Evolutionary conservation across 2,329 filamentous ascomycete species (phyloP).

Genomic region (Lachnellula willkommii): DNA sequence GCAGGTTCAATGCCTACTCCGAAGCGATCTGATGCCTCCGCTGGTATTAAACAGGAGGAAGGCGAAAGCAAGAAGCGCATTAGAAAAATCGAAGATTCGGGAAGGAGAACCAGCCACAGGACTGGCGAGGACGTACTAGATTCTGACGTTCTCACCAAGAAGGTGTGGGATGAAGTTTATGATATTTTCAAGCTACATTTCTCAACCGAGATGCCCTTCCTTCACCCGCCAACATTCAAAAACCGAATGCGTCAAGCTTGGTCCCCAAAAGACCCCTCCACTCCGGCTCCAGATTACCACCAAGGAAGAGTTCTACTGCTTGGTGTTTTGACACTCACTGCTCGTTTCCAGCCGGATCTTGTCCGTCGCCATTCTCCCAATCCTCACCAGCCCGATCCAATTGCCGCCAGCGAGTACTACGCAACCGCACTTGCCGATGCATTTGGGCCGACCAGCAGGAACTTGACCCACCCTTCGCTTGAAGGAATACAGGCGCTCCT

Average conservation of each 20-base stretch:
- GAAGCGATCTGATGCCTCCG: conserved; percentile 25
- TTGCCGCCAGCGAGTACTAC: conserved; percentile 59
- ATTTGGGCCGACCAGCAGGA: conserved; percentile 42
- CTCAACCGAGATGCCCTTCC: conserved; percentile 65
- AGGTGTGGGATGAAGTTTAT: conserved; percentile 64
- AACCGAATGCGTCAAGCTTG: conserved; percentile 43
- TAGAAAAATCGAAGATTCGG: conserved; percentile 34
- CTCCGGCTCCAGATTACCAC: conserved; percentile 25
- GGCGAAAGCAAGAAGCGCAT: conserved; percentile 44
- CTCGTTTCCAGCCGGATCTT: conserved; percentile 60
- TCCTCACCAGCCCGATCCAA: conserved; percentile 37
- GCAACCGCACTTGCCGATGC: conserved; percentile 52
- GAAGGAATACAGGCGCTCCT: conserved; percentile 62
- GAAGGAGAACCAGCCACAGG: conserved; percentile 30
- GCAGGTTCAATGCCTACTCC: conserved; percentile 34
- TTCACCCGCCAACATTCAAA: conserved; percentile 61
- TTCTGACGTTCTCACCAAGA: conserved; percentile 54
- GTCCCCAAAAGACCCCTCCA: conserved; percentile 28
- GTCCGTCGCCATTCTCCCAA: conserved; percentile 42
- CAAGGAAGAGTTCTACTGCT: conserved; percentile 56
- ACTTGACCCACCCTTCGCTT: conserved; percentile 49
- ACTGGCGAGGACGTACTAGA: conserved; percentile 56
- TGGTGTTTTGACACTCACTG: conserved; percentile 63
- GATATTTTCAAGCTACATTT: conserved; percentile 67
- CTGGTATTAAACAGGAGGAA: conserved; percentile 28